phyloP scores from a whole-genome alignment of 306 rosid species.

The Pterocarpus santalinus region DNA sequence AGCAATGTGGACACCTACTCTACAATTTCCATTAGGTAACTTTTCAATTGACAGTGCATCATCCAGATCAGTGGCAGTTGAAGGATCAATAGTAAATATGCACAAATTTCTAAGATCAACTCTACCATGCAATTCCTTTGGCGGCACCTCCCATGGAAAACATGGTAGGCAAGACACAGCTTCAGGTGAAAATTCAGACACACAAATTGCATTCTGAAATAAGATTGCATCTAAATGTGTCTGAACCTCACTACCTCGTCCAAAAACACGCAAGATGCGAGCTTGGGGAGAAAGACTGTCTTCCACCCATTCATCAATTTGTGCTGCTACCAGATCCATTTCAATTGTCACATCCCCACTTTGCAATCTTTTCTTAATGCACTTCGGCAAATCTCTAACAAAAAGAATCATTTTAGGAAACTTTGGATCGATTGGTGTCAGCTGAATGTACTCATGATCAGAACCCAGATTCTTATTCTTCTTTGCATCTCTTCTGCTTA shows the following conservation, averaged over 20 bases:
- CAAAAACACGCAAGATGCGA: conserved; percentile 65
- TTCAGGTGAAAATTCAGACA: conserved; percentile 72
- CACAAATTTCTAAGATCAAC: conserved; percentile 81
- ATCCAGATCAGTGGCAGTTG: conserved; percentile 85
- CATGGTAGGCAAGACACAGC: conserved; percentile 68
- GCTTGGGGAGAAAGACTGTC: conserved; percentile 76
- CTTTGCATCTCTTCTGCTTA: conserved; percentile 53
- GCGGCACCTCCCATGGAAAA: conserved; percentile 82
- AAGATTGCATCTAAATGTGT: conserved; percentile 82
- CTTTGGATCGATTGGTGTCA: conserved; percentile 75
- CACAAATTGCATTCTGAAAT: conserved; percentile 70
- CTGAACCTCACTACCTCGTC: conserved; percentile 72
- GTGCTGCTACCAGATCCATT: conserved; percentile 78
- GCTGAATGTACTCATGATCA: conserved; percentile 64
- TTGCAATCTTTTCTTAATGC: conserved; percentile 68
- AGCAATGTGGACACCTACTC: conserved; percentile 92
- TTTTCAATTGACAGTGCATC: conserved; percentile 89
- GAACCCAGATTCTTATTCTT: conserved; percentile 52
- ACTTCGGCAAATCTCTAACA: conserved; percentile 62
- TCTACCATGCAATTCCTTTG: conserved; percentile 66
- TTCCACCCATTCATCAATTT: conserved; percentile 74
- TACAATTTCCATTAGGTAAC: conserved; percentile 68
- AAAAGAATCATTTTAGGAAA: conserved; percentile 71
- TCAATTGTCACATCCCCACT: conserved; percentile 68
- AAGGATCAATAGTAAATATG: conserved; percentile 86